These are phyloP conservation scores for Cinchona pubescens DNA, from an alignment of 257 asterid genomes.

Conservation along the genomic window DNA sequence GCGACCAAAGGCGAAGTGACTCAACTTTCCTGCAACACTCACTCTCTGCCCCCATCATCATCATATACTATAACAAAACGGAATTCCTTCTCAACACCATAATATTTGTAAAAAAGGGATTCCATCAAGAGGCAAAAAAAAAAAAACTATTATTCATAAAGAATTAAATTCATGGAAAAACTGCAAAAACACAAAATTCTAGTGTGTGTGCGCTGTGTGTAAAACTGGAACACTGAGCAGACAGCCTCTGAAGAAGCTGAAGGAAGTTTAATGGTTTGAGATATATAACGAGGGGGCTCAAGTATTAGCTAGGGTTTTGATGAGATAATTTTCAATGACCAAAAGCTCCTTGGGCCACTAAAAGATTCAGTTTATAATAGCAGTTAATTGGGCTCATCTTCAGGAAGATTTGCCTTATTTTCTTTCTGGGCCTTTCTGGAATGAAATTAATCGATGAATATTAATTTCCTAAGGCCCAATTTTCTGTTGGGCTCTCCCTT, in stretches of 20 bases:
- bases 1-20: constrained; percentile 67
- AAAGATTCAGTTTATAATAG: too few relatives aligned
- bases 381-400: too few relatives aligned
- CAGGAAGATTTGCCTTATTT: too few relatives aligned
- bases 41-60: constrained; percentile 25
- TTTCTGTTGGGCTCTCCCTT: too few relatives aligned
- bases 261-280: not conserved
- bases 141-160: not conserved
- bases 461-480: too few relatives aligned
- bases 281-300: not conserved
- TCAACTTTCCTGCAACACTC: constrained; percentile 58
- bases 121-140: constrained; percentile 13
- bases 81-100: not conserved
- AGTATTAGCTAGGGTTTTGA: not conserved
- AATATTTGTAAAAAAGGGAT: not conserved
- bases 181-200: not conserved
- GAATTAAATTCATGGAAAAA: too few relatives aligned
- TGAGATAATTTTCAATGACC: not conserved
- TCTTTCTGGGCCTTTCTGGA: too few relatives aligned
- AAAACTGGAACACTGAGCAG: too few relatives aligned
- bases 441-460: too few relatives aligned
- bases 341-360: not conserved
- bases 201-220: not conserved
- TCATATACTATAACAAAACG: not conserved
- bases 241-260: not conserved